phyloP scores from a whole-genome alignment of 768 basidiomycete genomes.

The Calocybe cyanea region DNA sequence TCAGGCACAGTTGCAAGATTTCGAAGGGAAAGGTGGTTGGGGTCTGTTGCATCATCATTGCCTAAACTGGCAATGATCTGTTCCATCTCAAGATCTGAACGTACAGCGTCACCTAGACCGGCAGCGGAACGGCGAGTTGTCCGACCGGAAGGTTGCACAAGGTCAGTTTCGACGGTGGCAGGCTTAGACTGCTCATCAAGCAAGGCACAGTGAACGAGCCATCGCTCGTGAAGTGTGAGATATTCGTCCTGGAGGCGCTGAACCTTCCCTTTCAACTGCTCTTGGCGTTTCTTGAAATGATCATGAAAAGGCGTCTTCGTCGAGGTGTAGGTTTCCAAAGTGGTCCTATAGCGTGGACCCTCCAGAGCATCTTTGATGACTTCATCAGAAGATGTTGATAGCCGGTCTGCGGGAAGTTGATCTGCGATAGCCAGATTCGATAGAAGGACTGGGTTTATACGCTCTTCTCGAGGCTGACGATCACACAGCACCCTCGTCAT shows the following conservation, averaged over 20 bases:
- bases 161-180: slow-evolving; percentile 35
- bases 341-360: slow-evolving; percentile 29
- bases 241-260: slow-evolving; percentile 63
- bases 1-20: slow-evolving; percentile 90
- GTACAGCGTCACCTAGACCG: slow-evolving; percentile 78
- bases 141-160: slow-evolving; percentile 40
- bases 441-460: slow-evolving; percentile 58
- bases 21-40: slow-evolving; percentile 76
- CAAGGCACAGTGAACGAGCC: slow-evolving; percentile 66
- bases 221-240: slow-evolving; percentile 60
- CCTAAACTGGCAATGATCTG: slow-evolving; percentile 94
- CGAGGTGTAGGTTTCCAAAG: slow-evolving; percentile 32
- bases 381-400: slow-evolving; percentile 33
- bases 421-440: slow-evolving; percentile 50
- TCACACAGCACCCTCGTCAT: slow-evolving; percentile 59
- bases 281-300: slow-evolving; percentile 52
- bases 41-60: slow-evolving; percentile 90
- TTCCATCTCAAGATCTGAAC: slow-evolving; percentile 95
- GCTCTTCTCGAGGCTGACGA: slow-evolving; percentile 57
- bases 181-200: slow-evolving; percentile 60
- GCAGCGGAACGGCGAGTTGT: slow-evolving; percentile 75
- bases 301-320: slow-evolving; percentile 48
- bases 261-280: slow-evolving; percentile 49
- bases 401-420: slow-evolving; percentile 23
- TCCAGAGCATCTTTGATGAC: slow-evolving; percentile 46